phyloP scores from a whole-genome alignment of 768 basidiomycete species.

The Naematelia aurantialba region DNA sequence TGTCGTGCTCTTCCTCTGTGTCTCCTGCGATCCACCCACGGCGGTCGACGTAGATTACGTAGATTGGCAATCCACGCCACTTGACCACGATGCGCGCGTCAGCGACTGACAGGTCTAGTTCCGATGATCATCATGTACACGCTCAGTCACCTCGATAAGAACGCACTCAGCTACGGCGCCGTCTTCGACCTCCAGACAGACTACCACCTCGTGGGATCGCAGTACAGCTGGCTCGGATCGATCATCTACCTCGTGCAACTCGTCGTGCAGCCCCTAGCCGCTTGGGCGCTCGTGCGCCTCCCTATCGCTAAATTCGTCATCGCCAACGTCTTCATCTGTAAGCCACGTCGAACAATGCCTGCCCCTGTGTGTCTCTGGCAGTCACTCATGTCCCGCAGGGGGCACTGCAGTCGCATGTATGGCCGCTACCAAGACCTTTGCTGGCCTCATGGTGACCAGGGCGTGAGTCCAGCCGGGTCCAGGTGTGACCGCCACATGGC shows the following conservation, averaged over 20 bases:
- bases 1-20: not conserved
- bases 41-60: too few relatives aligned
- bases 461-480: conserved; percentile 8
- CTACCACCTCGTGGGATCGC: conserved; percentile 15
- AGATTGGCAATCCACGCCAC: too few relatives aligned
- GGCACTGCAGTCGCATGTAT: conserved; percentile 15
- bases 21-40: too few relatives aligned
- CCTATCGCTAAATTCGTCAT: conserved; percentile 10
- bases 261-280: conserved; percentile 17
- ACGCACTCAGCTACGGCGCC: conserved; percentile 37
- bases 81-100: too few relatives aligned
- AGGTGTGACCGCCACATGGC: conserved; percentile 2
- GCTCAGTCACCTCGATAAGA: not conserved
- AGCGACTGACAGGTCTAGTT: too few relatives aligned
- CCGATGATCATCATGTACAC: not conserved
- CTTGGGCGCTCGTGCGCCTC: conserved; percentile 18
- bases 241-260: conserved; percentile 15
- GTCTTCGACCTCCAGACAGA: conserved; percentile 54
- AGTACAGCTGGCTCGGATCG: conserved; percentile 6
- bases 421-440: conserved; percentile 9
- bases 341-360: too few relatives aligned
- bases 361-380: not conserved
- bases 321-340: conserved; percentile 5
- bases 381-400: conserved; percentile 5
- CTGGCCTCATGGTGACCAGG: conserved; percentile 2